Base-by-base conservation (phyloP, 257 asterid species). In the Handroanthus guayacan region DNA sequence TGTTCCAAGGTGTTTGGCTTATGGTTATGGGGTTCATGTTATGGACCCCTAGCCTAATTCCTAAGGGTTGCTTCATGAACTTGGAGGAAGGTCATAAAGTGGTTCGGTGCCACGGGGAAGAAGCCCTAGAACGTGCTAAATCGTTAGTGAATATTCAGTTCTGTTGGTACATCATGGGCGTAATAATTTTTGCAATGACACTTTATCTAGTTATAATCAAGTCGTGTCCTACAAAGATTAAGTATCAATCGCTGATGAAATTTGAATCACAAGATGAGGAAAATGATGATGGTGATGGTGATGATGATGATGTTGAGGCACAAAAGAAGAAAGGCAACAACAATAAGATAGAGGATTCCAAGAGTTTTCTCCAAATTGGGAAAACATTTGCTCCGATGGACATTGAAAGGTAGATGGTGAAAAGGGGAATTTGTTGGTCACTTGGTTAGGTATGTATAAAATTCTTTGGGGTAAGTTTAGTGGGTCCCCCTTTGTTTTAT, bases 1-100 rank as follows among this genome's bases (percentile, higher is more conserved):
- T 83, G 74, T 78, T 85, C 67, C 92, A 87, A 85, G 92, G 92
- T 41, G 72, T 87, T 78, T 87, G 92, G 92, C 81, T 87, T n/a
- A 80, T 85, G 80, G 88, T 80, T 17, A 87, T 85, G 83, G 92
- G 92, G 12, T 16, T 85, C 69, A 85, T 87, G 92, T 83, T 87
- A 31, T 87, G 92, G 92, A 87, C 90, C 3, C 86, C 88, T 3
- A 67, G 67, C 38, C 73, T 79, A 9, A 69, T 81, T 17, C 82
- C 90, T 44, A 86, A 86, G 38, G 86, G 79, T 14, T 85, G 82
- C 62, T 85, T 79, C 75, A 54, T 82, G 20, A 85, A 82, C 69
- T 62, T 82, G 48, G 92, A 87, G 43, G 86, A 85, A 17, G 86
- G 79, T 12, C 92, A 83, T 39, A 47, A 50, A 43, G 88, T 87